phyloP scores from a whole-genome alignment of 1,139 yeast genomes.

The Candida mesenterica region DNA sequence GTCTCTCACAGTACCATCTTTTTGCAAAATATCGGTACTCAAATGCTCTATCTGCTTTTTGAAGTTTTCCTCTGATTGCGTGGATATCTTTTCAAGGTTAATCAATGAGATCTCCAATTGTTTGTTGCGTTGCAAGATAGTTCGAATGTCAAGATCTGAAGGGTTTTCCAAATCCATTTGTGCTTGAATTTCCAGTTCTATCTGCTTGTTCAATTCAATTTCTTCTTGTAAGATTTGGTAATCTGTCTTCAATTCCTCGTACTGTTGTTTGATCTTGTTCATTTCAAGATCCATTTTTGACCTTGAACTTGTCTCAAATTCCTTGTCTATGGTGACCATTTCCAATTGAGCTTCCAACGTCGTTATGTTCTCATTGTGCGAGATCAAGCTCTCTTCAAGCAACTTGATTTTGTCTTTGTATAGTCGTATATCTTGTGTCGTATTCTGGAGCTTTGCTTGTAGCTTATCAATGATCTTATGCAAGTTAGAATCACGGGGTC shows the following conservation, averaged over 20 bases:
- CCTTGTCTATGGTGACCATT: constrained; percentile 52
- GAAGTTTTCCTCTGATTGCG: constrained; percentile 23
- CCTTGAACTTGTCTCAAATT: constrained; percentile 45
- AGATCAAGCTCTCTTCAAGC: constrained; percentile 19
- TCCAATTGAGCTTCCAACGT: constrained; percentile 45
- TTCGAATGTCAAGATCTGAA: constrained; percentile 17
- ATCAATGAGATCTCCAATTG: constrained; percentile 39
- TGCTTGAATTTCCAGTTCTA: constrained; percentile 34
- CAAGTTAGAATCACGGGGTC: constrained; percentile 3
- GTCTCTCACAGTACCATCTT: constrained; percentile 14
- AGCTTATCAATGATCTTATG: constrained; percentile 43
- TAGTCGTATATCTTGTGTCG: constrained; percentile 28
- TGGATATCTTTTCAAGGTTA: constrained; percentile 36
- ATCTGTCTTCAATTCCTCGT: constrained; percentile 40
- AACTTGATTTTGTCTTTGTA: constrained; percentile 21
- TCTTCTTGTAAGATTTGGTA: constrained; percentile 47
- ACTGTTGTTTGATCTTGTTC: constrained; percentile 30
- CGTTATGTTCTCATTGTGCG: constrained; percentile 4
- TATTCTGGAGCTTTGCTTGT: constrained; percentile 36
- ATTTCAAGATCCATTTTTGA: constrained; percentile 31
- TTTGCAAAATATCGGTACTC: constrained; percentile 17
- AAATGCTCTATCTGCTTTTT: constrained; percentile 25
- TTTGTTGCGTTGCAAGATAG: constrained; percentile 27
- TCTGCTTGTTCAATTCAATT: constrained; percentile 38
- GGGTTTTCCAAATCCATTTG: constrained; percentile 16